Evolutionary conservation across 768 basidiomycete species (phyloP).

Genomic region (Boletus sp.): DNA sequence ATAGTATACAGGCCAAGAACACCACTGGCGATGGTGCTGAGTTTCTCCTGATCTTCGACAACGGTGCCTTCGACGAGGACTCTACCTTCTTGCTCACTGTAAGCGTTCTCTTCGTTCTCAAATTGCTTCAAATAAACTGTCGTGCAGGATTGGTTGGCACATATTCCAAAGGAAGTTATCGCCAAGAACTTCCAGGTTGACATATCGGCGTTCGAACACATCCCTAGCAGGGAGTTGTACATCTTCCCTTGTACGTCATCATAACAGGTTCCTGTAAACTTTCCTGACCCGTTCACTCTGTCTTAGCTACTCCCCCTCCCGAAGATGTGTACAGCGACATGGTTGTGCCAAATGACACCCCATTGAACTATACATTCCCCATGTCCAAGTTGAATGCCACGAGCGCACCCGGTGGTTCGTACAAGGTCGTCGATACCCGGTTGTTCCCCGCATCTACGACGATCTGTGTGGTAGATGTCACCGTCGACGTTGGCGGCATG

Average conservation of each 20-base stretch:
- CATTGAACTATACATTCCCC: slow-evolving; percentile 52
- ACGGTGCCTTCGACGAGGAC: slow-evolving; percentile 51
- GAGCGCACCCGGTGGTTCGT: slow-evolving; percentile 49
- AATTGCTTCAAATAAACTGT: not conserved
- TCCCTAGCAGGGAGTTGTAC: slow-evolving; percentile 53
- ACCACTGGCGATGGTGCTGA: slow-evolving; percentile 46
- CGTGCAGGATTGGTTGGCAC: slow-evolving; percentile 62
- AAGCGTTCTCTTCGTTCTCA: not conserved
- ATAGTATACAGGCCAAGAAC: slow-evolving; percentile 52
- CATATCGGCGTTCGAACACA: slow-evolving; percentile 48
- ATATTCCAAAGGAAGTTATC: slow-evolving; percentile 54
- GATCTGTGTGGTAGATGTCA: slow-evolving; percentile 55
- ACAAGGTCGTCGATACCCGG: slow-evolving; percentile 57
- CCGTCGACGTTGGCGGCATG: slow-evolving; percentile 58
- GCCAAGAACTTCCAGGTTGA: slow-evolving; percentile 60
- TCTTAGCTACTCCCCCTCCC: slow-evolving; percentile 40
- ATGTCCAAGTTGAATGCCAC: slow-evolving; percentile 46
- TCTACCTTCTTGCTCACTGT: slow-evolving; percentile 46
- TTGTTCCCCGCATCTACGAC: slow-evolving; percentile 52
- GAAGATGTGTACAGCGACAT: slow-evolving; percentile 40
- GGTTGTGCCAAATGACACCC: slow-evolving; percentile 48
- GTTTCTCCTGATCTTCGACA: slow-evolving; percentile 48
- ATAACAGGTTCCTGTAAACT: not conserved
- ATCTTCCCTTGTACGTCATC: slow-evolving; percentile 44
- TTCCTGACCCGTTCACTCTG: not conserved